phyloP scores from a whole-genome alignment of 139 green algal species.

The Chlorella sp. region DNA sequence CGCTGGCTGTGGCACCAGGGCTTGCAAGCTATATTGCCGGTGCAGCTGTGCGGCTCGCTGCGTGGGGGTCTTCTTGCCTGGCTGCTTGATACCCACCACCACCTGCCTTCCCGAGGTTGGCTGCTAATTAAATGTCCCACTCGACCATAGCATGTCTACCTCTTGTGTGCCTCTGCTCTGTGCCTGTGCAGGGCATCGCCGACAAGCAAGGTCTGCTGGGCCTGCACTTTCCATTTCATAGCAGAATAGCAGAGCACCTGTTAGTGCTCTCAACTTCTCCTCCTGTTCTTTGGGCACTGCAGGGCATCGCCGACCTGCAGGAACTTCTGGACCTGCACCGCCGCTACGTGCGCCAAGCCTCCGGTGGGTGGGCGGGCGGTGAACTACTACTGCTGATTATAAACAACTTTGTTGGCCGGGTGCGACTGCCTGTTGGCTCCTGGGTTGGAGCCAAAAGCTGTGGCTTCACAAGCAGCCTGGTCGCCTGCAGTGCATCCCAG shows the following conservation, averaged over 20 bases:
- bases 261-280: neutral
- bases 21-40: neutral
- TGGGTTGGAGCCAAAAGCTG: too few species aligned
- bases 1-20: neutral
- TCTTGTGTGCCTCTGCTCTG: too few species aligned
- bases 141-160: too few species aligned
- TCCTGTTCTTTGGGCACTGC: neutral
- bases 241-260: neutral
- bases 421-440: neutral
- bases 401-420: neutral
- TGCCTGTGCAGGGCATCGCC: too few species aligned
- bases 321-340: slow-evolving; percentile 41
- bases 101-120: too few species aligned
- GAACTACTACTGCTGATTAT: too few species aligned
- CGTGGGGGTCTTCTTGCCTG: neutral
- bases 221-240: too few species aligned
- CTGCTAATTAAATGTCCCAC: too few species aligned
- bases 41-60: neutral
- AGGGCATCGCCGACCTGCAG: slow-evolving; percentile 39
- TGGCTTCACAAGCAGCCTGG: too few species aligned
- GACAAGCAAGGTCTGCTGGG: too few species aligned
- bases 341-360: slow-evolving; percentile 21
- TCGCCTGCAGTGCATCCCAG: too few species aligned
- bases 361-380: neutral
- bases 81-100: too few species aligned